Percentiles rank a stretch among this genome's conserved stretches.
These are phyloP conservation scores for Leccinum truebloodii DNA, from an alignment of 768 basidiomycete genomes.

Conservation along the genomic window DNA sequence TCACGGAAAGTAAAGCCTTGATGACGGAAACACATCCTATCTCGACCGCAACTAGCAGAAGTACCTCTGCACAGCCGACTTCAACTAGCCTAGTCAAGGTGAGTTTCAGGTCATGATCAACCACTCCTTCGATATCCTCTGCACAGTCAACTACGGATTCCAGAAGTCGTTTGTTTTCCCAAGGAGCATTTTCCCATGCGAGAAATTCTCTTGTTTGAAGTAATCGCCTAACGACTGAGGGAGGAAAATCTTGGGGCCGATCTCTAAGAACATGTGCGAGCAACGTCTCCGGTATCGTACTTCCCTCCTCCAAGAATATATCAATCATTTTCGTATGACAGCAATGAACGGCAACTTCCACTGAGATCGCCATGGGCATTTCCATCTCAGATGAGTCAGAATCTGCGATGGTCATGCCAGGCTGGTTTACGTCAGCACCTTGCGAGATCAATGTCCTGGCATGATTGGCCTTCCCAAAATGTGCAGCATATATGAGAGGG, in stretches of 20 bases:
- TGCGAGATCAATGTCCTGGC: neutral
- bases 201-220: neutral
- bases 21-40: slow-evolving; percentile 5
- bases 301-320: neutral
- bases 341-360: slow-evolving; percentile 1
- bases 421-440: neutral
- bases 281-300: neutral
- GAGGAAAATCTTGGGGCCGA: neutral
- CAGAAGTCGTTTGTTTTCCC: neutral
- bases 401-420: neutral
- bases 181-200: neutral
- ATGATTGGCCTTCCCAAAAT: neutral
- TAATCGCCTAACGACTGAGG: neutral
- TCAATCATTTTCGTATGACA: neutral
- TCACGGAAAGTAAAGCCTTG: neutral
- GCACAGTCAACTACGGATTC: neutral
- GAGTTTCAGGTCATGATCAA: neutral
- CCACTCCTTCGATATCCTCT: neutral
- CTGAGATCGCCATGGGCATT: neutral
- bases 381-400: neutral
- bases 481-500: slow-evolving; percentile 9
- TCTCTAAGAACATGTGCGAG: neutral
- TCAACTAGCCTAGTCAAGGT: neutral
- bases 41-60: slow-evolving; percentile 9
- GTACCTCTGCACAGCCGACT: slow-evolving; percentile 1